Evolutionary conservation across 2,329 filamentous ascomycete species (phyloP).

Genomic region (Neocucurbitaria cava): DNA sequence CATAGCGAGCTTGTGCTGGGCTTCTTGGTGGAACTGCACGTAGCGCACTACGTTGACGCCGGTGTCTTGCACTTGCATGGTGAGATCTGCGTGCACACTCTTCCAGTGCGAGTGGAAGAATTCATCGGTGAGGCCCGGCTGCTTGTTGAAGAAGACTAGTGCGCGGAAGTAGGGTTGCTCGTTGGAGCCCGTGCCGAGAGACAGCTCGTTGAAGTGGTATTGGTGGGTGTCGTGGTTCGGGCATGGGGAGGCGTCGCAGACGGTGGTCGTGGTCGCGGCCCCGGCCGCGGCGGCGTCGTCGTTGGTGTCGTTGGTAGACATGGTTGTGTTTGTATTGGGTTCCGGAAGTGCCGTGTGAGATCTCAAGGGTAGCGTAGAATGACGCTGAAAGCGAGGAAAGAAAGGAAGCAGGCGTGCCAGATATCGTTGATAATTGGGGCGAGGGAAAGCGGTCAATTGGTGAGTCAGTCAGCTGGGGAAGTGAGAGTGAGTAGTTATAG

Average conservation of each 20-base stretch:
- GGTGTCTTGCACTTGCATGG: conserved; percentile 11
- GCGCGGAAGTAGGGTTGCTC: conserved; percentile 17
- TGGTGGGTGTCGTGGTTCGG: conserved; percentile 16
- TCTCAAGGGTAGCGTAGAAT: neutral
- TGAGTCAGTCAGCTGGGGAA: neutral
- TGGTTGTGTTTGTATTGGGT: neutral
- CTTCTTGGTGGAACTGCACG: conserved; percentile 17
- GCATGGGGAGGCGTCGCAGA: conserved; percentile 1
- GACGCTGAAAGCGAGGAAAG: neutral
- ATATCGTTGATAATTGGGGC: neutral
- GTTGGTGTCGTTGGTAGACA: no score
- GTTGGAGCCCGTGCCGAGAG: conserved; percentile 11
- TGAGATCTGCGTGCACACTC: conserved; percentile 18
- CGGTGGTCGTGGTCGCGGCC: neutral
- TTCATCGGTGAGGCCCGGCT: conserved; percentile 14
- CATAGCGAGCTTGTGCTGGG: conserved; percentile 4
- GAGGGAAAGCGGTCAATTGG: neutral
- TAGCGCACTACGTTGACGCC: conserved; percentile 9
- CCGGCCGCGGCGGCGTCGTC: no score
- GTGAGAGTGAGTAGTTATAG: neutral
- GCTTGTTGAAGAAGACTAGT: conserved; percentile 19
- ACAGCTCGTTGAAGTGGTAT: conserved; percentile 13
- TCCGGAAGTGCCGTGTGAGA: neutral
- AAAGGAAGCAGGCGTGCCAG: neutral
- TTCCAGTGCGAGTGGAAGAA: conserved; percentile 24